Evolutionary conservation across 345 rosid species (phyloP), one percentile per base, ranked within the genome.

Genomic region (Salix exigua): DNA sequence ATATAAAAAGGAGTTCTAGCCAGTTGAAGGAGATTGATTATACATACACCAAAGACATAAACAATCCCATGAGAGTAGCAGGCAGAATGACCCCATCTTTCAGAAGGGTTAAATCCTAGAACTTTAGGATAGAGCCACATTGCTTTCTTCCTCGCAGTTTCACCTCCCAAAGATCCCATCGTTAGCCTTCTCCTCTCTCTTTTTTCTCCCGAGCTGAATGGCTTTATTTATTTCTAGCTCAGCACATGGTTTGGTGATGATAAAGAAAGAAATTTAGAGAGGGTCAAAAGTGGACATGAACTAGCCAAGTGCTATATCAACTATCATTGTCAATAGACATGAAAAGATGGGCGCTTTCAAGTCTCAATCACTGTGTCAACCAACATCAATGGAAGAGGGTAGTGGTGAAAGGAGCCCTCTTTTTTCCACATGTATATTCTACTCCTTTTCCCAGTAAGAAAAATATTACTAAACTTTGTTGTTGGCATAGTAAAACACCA

Each of bases 311-410:
- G 87, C 86, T 77, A 53, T 78, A 87, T 90, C 95, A 91, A 88
- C 87, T 80, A 87, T 90, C 94, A 86, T 78, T 85, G 88, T 90
- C 92, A 85, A 75, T 81, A 66, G 91, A 87, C 95, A 89, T 85
- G 95, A 91, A 91, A 89, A 85, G 93, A 91, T 91, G 90, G 93
- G 93, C 74, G 93, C 93, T 91, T 87, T 91, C 93, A 85, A 85
- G 88, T 86, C 89, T 78, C 71, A 82, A 76, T 83, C 92, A 88
- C 89, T 88, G 90, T 87, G 88, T 85, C 88, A 81, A 86, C 88
- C 84, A 88, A 88, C 89, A 80, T 65, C 84, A 81, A 76, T 78
- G 72, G 69, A 79, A 68, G 71, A 79, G 65, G 71, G 55, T 58
- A 61, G 81, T n/a, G 79, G 87, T 78, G 78, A 77, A 82, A 82